Conservation (phyloP, 164 flowering plant genomes). For the Berberis vulgaris region DNA sequence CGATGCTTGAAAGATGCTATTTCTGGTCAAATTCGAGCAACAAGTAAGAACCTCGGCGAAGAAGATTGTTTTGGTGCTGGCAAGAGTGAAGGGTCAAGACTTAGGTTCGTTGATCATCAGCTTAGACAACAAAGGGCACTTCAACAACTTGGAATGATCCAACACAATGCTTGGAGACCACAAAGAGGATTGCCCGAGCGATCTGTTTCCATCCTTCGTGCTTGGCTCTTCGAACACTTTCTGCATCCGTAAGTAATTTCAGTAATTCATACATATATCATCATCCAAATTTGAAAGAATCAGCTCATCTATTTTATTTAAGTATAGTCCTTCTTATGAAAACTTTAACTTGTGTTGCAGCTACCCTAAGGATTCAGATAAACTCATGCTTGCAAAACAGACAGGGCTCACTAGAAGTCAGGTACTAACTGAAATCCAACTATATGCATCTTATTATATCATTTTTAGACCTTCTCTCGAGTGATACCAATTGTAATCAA, state of each 20-base stretch:
- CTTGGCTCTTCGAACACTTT: slow-evolving; percentile 99
- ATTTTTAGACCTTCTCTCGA: not conserved
- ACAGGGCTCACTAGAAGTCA: slow-evolving; percentile 95
- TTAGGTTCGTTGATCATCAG: slow-evolving; percentile 77
- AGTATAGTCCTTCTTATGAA: not conserved
- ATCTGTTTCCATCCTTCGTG: slow-evolving; percentile 94
- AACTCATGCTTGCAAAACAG: slow-evolving; percentile 86
- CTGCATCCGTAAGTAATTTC: slow-evolving; percentile 75
- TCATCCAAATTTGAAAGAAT: not conserved
- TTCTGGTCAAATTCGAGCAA: slow-evolving; percentile 46
- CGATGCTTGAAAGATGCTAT: slow-evolving; percentile 87
- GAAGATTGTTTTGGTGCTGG: slow-evolving; percentile 44
- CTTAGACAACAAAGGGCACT: slow-evolving; percentile 81
- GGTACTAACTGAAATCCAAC: slow-evolving; percentile 29
- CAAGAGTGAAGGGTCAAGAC: slow-evolving; percentile 55
- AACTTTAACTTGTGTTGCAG: slow-evolving; percentile 30
- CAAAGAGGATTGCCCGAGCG: slow-evolving; percentile 95
- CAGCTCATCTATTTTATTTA: not conserved
- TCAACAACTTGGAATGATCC: slow-evolving; percentile 94
- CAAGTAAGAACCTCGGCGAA: slow-evolving; percentile 71
- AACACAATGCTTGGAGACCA: slow-evolving; percentile 98
- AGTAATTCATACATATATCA: not conserved
- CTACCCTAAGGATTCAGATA: slow-evolving; percentile 96
- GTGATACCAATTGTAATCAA: no score
- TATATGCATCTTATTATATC: not conserved